Evolutionary conservation across 208 protist species (phyloP).

Genomic region (Trypanosoma brucei): DNA sequence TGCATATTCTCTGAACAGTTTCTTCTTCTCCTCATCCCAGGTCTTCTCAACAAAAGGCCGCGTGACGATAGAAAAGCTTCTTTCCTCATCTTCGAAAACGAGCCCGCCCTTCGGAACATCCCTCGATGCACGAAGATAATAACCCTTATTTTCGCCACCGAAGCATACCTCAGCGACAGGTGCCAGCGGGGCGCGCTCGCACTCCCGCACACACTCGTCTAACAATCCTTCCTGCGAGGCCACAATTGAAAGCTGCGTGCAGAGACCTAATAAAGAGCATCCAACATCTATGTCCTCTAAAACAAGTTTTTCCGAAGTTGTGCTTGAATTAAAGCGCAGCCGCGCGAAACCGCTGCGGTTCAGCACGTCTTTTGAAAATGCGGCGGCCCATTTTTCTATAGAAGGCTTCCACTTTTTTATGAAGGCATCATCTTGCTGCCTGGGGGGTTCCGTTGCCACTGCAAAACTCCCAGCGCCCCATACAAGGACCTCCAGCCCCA

Average conservation of each 20-base stretch:
- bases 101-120: constrained; percentile 45
- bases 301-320: constrained; percentile 6
- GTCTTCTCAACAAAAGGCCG: constrained; percentile 48
- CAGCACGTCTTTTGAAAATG: constrained; percentile 34
- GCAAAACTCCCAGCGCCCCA: constrained; percentile 9
- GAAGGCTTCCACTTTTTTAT: constrained; percentile 10
- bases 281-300: constrained; percentile 19
- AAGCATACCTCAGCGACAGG: constrained; percentile 15
- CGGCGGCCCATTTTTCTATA: constrained; percentile 10
- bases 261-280: constrained; percentile 15
- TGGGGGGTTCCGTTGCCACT: not conserved
- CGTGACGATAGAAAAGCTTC: constrained; percentile 71
- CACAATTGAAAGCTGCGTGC: constrained; percentile 1
- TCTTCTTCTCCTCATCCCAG: constrained; percentile 46
- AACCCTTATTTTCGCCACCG: constrained; percentile 33
- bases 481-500: constrained; percentile 12
- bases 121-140: constrained; percentile 52
- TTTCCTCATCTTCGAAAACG: constrained; percentile 78
- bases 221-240: constrained; percentile 1
- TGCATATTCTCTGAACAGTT: constrained; percentile 81
- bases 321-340: constrained; percentile 15
- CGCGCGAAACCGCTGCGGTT: constrained; percentile 26
- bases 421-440: constrained; percentile 2
- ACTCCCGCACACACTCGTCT: constrained; percentile 15
- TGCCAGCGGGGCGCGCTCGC: not conserved